These are phyloP conservation scores for Crithidia acanthocephali DNA, from an alignment of 208 protist genomes.

Conservation along the genomic window DNA sequence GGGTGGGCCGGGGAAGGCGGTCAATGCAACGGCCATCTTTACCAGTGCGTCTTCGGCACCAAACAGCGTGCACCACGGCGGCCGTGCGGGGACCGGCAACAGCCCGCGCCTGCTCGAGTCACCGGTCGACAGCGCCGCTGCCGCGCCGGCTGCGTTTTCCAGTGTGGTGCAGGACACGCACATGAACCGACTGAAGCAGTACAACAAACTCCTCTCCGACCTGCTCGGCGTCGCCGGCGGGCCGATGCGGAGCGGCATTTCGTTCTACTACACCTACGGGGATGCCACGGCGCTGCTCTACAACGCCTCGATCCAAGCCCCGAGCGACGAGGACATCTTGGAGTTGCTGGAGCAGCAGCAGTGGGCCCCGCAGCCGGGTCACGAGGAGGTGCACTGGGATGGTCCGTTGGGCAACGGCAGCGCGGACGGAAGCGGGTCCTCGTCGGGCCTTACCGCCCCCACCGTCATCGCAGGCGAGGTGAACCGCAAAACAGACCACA, in stretches of 20 bases:
- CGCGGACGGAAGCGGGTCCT: background rate
- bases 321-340: conserved; percentile 47
- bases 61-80: background rate
- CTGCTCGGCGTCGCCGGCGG: conserved; percentile 44
- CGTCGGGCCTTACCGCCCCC: background rate
- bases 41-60: background rate
- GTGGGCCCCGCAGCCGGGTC: conserved; percentile 7
- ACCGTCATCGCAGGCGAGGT: background rate
- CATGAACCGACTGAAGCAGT: conserved; percentile 38
- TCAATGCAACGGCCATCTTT: background rate
- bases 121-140: background rate
- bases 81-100: background rate
- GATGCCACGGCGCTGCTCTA: conserved; percentile 56
- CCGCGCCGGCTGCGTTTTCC: background rate
- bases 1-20: background rate
- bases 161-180: conserved; percentile 20
- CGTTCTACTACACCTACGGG: conserved; percentile 66
- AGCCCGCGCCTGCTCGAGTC: conserved; percentile 18
- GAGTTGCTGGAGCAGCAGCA: conserved; percentile 33
- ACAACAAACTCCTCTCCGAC: conserved; percentile 41
- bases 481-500: background rate
- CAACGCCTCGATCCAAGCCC: conserved; percentile 54
- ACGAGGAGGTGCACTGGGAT: conserved; percentile 9
- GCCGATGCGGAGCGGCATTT: conserved; percentile 47
- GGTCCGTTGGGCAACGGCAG: background rate